Percentiles rank a stretch among this genome's conserved stretches.
phyloP scores from a whole-genome alignment of 495 filamentous ascomycete genomes.

The Aspergillus olivimuriae region DNA sequence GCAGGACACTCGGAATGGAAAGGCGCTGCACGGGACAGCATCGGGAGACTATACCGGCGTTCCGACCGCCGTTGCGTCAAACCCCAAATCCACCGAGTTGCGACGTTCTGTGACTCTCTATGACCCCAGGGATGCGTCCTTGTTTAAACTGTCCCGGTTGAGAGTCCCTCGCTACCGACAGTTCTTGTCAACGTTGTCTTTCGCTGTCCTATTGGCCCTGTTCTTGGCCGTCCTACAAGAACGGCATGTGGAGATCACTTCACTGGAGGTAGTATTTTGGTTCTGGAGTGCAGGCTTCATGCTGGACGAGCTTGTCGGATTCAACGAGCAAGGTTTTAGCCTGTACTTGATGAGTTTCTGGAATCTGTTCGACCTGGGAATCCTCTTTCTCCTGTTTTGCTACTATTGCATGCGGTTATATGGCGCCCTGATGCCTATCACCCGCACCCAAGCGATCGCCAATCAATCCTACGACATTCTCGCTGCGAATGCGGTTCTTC shows the following conservation, averaged over 20 bases:
- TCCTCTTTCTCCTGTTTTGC: constrained; percentile 74
- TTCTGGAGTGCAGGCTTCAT: constrained; percentile 96
- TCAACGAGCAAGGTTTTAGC: constrained; percentile 89
- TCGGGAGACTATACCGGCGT: constrained; percentile 3
- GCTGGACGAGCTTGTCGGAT: constrained; percentile 90
- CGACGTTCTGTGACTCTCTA: constrained; percentile 80
- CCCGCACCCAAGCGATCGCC: constrained; percentile 56
- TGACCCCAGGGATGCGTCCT: constrained; percentile 78
- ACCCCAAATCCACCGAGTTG: constrained; percentile 15
- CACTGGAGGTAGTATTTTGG: constrained; percentile 84
- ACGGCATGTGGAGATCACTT: constrained; percentile 68
- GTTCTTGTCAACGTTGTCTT: constrained; percentile 77
- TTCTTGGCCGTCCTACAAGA: constrained; percentile 69
- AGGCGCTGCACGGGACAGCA: constrained; percentile 18
- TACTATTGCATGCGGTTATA: constrained; percentile 87
- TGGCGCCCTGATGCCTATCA: constrained; percentile 70
- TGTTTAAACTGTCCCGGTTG: constrained; percentile 83
- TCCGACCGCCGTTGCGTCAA: background rate
- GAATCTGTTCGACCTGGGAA: constrained; percentile 91
- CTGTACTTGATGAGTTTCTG: constrained; percentile 95
- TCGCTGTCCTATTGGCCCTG: constrained; percentile 73
- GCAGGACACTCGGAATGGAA: constrained; percentile 20
- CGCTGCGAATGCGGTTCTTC: constrained; percentile 78
- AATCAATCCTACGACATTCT: constrained; percentile 85
- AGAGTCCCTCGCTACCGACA: constrained; percentile 87